A percentile compares a stretch with the other conserved stretches of the same genome.
Evolutionary conservation across 75 land plant species (phyloP).

Genomic region (Cunninghamia lanceolata): DNA sequence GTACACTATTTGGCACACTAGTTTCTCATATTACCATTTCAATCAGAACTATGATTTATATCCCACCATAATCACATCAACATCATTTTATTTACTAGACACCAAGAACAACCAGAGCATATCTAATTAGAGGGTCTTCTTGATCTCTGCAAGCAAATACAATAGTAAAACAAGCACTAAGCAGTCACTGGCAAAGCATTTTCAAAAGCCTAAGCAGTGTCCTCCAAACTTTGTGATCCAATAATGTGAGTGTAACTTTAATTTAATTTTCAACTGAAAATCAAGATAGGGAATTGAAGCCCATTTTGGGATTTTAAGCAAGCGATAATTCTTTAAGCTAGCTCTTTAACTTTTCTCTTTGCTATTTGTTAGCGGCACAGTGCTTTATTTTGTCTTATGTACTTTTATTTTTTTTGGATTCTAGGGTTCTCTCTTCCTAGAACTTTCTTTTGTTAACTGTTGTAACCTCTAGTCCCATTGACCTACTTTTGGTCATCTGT

Average conservation of each 20-base stretch:
- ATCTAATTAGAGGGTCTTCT: conserved; percentile 54
- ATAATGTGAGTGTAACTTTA: conserved; percentile 51
- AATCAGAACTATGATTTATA: not conserved
- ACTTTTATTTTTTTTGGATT: no score
- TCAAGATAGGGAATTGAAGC: not conserved
- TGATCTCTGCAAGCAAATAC: conserved; percentile 49
- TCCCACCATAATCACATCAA: not conserved
- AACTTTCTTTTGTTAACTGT: no score
- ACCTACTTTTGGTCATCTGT: no score
- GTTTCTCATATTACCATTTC: not conserved
- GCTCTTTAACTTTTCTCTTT: not conserved
- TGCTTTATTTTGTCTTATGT: no score
- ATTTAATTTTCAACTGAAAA: conserved; percentile 2
- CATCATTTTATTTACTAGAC: conserved; percentile 38
- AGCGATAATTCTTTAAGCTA: not conserved
- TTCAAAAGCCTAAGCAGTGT: conserved; percentile 54
- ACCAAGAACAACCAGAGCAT: conserved; percentile 66
- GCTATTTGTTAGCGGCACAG: no score
- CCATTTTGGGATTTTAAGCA: not conserved
- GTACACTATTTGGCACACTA: conserved; percentile 17
- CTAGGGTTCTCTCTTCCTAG: no score
- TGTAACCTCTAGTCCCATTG: no score
- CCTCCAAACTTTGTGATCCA: conserved; percentile 49
- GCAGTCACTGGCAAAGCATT: conserved; percentile 86
- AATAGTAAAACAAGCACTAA: conserved; percentile 69